Evolutionary conservation across 2,329 filamentous ascomycete genomes (phyloP).

Genomic region (Aurifilum marmelostoma): DNA sequence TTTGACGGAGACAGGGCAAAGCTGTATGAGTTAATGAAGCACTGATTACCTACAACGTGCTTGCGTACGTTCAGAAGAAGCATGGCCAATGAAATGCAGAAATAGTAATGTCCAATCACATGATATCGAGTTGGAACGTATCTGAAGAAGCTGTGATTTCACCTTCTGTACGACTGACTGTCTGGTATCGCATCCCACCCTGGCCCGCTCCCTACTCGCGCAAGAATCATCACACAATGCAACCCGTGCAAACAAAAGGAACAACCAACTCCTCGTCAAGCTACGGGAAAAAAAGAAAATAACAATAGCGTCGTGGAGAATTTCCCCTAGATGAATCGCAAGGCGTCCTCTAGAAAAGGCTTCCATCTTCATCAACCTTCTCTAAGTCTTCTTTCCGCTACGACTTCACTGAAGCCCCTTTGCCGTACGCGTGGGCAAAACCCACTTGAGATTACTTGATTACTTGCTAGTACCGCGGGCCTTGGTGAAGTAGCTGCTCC

Average conservation of each 20-base stretch:
- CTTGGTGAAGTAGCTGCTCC: constrained; percentile 41
- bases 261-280: constrained; percentile 2
- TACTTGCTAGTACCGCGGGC: constrained; percentile 37
- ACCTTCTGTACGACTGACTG: constrained; percentile 8
- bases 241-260: neutral
- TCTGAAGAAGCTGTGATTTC: constrained; percentile 11
- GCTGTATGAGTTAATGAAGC: neutral
- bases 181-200: constrained; percentile 13
- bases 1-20: neutral
- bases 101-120: neutral
- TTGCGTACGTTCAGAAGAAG: neutral
- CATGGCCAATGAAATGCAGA: neutral
- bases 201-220: neutral
- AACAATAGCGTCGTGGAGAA: neutral
- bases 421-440: neutral
- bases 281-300: neutral
- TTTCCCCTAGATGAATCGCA: neutral
- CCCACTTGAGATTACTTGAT: neutral
- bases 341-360: neutral
- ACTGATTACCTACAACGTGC: neutral
- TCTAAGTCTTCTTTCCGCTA: constrained; percentile 1
- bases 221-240: neutral
- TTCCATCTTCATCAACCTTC: neutral
- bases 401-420: neutral
- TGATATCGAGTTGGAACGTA: neutral